phyloP scores from a whole-genome alignment of 176 grass and related monocot species.

The Secale cereale region DNA sequence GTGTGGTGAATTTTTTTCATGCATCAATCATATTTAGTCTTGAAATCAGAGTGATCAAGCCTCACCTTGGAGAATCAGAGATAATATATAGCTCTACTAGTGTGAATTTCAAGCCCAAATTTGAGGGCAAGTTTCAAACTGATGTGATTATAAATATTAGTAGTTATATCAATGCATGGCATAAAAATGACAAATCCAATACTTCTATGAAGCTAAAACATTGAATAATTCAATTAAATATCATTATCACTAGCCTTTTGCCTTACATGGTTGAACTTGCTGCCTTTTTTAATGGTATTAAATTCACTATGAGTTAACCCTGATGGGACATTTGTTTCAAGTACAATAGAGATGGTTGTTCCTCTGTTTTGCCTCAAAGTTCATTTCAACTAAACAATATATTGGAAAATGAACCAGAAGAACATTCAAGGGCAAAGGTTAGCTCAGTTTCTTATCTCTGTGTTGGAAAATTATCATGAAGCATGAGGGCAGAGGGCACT shows the following conservation, averaged over 20 bases:
- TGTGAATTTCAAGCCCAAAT: not conserved
- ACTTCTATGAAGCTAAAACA: not conserved
- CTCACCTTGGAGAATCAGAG: not conserved
- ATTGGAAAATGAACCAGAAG: no score
- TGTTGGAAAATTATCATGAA: no score
- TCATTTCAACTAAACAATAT: not conserved
- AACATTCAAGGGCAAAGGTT: no score
- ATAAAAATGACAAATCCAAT: not conserved
- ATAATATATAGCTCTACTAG: not conserved
- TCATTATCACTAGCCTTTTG: not conserved
- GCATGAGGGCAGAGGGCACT: no score
- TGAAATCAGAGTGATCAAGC: not conserved
- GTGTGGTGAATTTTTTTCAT: no score
- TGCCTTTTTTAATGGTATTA: not conserved
- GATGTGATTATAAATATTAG: not conserved
- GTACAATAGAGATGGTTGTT: not conserved
- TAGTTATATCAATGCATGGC: not conserved
- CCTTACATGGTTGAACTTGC: not conserved
- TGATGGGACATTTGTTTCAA: not conserved
- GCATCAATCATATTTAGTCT: not conserved
- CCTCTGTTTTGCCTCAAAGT: not conserved
- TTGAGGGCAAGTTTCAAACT: not conserved
- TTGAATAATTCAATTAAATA: not conserved
- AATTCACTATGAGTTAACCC: not conserved
- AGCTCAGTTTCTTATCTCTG: no score